Conservation (phyloP, 352 stramenopile species). For the Pythium insidiosum region DNA sequence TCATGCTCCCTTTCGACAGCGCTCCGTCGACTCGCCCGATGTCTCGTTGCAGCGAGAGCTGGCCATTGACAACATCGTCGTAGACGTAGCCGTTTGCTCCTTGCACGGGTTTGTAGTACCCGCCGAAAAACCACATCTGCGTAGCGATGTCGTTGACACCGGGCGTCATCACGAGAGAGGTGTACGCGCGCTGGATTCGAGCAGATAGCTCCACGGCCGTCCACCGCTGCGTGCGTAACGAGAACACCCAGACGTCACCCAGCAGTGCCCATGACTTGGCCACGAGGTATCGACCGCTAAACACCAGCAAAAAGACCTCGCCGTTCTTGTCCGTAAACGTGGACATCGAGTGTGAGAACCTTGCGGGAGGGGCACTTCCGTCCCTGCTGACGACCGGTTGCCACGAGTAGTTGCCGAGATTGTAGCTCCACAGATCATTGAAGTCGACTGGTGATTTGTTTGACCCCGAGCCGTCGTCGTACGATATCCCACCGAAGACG, state of each 20-base stretch:
- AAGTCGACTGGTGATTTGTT: slow-evolving; percentile 27
- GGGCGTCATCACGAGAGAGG: slow-evolving; percentile 39
- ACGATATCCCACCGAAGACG: slow-evolving; percentile 66
- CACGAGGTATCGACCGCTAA: slow-evolving; percentile 44
- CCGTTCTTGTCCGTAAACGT: slow-evolving; percentile 22
- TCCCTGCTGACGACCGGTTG: slow-evolving; percentile 19
- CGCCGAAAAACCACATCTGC: slow-evolving; percentile 68
- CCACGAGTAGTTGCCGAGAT: slow-evolving; percentile 35
- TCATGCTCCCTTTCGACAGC: slow-evolving; percentile 4
- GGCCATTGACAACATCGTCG: slow-evolving; percentile 37
- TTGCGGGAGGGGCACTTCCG: slow-evolving; percentile 19
- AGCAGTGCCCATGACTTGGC: slow-evolving; percentile 41
- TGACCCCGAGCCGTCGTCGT: slow-evolving; percentile 26
- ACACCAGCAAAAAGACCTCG: slow-evolving; percentile 38
- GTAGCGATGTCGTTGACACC: slow-evolving; percentile 5
- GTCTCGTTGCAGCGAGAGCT: slow-evolving; percentile 16
- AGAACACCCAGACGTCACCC: slow-evolving; percentile 49
- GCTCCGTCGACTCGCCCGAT: too few species aligned
- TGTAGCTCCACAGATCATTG: slow-evolving; percentile 60
- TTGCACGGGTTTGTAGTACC: slow-evolving; percentile 51
- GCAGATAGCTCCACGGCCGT: slow-evolving; percentile 11
- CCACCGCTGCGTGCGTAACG: slow-evolving; percentile 37
- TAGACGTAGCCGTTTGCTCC: slow-evolving; percentile 62
- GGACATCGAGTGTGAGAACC: slow-evolving; percentile 55
- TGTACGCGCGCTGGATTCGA: slow-evolving; percentile 43